Conservation (phyloP, 345 rosid species). For the Clausena lansium region DNA sequence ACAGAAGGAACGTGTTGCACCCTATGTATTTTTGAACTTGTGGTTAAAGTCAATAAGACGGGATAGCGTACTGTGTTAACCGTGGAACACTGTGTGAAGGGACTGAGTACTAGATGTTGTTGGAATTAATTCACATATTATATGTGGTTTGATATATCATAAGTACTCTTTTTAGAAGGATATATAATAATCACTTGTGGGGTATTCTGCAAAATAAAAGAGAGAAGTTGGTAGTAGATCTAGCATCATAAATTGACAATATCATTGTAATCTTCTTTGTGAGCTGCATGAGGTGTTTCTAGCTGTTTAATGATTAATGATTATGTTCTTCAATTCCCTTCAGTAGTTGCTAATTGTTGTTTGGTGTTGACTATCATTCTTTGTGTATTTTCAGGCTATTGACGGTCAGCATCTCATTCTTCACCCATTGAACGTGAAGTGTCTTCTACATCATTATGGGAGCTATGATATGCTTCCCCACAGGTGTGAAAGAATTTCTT, state of each 20-base stretch:
- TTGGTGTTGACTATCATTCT: not conserved
- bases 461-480: slow-evolving; percentile 70
- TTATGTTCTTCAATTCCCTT: not conserved
- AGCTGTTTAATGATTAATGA: not conserved
- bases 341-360: not conserved
- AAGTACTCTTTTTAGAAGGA: not conserved
- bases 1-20: not conserved
- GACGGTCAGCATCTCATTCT: slow-evolving; percentile 95
- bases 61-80: not conserved
- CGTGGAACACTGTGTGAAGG: not conserved
- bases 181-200: not conserved
- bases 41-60: not conserved
- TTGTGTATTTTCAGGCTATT: slow-evolving; percentile 57
- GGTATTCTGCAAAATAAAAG: not conserved
- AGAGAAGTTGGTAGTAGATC: not conserved
- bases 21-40: not conserved
- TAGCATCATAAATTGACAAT: not conserved
- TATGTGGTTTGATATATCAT: not conserved
- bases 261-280: not conserved
- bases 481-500: slow-evolving; percentile 37
- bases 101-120: not conserved
- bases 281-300: slow-evolving; percentile 2
- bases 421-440: slow-evolving; percentile 79
- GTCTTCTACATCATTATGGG: slow-evolving; percentile 88
- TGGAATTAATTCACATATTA: not conserved